Evolutionary conservation across 371 early-diverging fungal species (phyloP), one percentile per base, ranked within the genome.

Genomic region (Coemansia sp.): DNA sequence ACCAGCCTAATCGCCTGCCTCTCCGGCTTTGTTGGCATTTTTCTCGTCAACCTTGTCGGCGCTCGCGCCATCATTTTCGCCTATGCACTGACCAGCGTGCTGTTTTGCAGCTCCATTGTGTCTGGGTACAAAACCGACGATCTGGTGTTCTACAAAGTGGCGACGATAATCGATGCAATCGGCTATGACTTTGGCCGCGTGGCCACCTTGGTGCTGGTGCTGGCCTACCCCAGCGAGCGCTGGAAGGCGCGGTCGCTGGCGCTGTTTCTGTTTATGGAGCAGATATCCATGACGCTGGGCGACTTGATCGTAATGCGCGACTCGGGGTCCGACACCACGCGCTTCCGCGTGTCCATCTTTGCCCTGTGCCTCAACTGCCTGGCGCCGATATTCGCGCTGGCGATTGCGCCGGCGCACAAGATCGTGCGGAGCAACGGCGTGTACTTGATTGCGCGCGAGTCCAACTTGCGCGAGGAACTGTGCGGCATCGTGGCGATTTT

Each of bases 401-500:
- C 72, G 4, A 58, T 71, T 7, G 67, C 68, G 14, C 66, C 72
- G 2, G 14, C 56, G n/a, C 40, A 62, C 46, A 58, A 40, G 11
- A 58, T 71, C 3, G 67, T 71, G 16, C 72, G 72, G 33, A 54
- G 44, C 40, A 62, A 71, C 48, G 72, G 72, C 5, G 72, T 71
- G 10, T 67, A 62, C 33, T 14, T 71, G 54, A 54, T 67, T 31
- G 58, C 72, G 14, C 72, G 55, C 11, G 47, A 59, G 42, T 58
- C 72, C 1, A 63, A 47, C 1, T 16, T 67, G 4, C 8, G 38
- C 1, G 46, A 36, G 12, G 72, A 71, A 37, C 10, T 67, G 8
- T 18, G n/a, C 12, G 56, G 62, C n/a, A 58, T 63, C 1, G 37
- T 53, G 14, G 48, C 43, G 5, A 50, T 72, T 24, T 67, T 62